Evolutionary conservation across 2,329 filamentous ascomycete species (phyloP), one percentile per base, ranked within the genome.

Genomic region (Fusarium decemcellulare): DNA sequence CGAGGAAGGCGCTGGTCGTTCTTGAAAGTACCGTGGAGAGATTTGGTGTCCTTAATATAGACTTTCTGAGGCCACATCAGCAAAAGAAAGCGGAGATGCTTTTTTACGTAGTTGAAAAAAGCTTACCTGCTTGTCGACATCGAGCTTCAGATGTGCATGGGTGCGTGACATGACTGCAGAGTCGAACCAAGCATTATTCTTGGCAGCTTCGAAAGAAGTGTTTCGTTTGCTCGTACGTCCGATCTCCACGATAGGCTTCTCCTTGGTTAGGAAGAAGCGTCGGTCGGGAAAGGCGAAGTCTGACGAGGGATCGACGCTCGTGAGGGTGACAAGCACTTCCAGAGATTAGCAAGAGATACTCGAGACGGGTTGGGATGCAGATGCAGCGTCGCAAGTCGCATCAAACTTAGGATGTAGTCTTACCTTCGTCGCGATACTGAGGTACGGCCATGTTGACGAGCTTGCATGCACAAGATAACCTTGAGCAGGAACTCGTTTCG

Each of bases 161-260:
- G 87, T 77, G 46, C 92, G 85, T 27, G 91, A 93, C 83, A 94
- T 91, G 37, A 93, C 91, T 0, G 91, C 88, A 60, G 88, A 91
- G 68, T 93, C 87, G 62, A 93, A 91, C 84, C 85, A 93, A 15
- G 84, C 88, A 77, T 93, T 94, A 69, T 86, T 78, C 6, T 71
- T 66, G 39, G 64, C 79, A 75, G 71, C 83, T 76, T 69, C 70
- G 9, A 80, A 73, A 4, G 48, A 56, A 52, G 68, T 18, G 70
- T 80, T 76, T 61, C 81, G 73, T 72, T 81, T 84, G 67, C 83
- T 85, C 37, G 82, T 82, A 29, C 84, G 78, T 39, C 85, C 85
- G 62, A 87, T 81, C 12, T 74, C 59, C 18, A 81, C 60, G 4
- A 63, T 66, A 3, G 75, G 69, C 8, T 68, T 76, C 11, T 75